Base-by-base conservation (phyloP, 2,329 filamentous ascomycete genomes). In the Sordariomycetes sp. region DNA sequence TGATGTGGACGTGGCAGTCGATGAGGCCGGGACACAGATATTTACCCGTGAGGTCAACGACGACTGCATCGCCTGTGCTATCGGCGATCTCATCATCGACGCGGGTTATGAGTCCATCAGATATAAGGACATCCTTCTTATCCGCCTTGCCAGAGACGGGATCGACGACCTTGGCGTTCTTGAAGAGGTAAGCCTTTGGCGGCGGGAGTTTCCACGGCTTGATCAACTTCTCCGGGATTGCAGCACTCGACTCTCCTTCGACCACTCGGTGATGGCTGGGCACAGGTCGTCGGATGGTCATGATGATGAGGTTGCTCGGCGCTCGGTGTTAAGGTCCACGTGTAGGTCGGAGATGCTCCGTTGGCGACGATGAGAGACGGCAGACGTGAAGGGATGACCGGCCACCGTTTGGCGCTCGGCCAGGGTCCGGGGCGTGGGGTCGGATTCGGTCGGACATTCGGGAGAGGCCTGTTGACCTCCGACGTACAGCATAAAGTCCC, bases 151-250 rank as follows among this genome's bases (percentile, higher is more conserved):
- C 63, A 0, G 43, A 40, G 10, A 49, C 48, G 0, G 58, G 41
- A 37, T 70, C 61, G 21, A 70, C 49, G 18, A 70, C 41, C 33
- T 57, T 64, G 32, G 62, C 61, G 37, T 68, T 65, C 12, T 48
- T 42, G 24, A 71, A 58, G 9, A 60, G 42, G 29, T 58, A 58
- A 0, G 39, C 45, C 25, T 42, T 46, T 30, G 49, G 55, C 0
- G 39, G 46, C 2, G 54, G 53, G 1, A 53, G 45, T n/a, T 48
- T 53, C 56, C 56, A 59, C 1, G 55, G 55, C 38, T 54, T 58
- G 41, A 53, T 44, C 7, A 53, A 35, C 32, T 44, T 48, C 34
- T 36, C 37, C 3, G 37, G 19, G 15, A 33, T 33, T 9, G 8
- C 30, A n/a, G 12, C 20, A 10, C 8, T n/a, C 9, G 26, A 14